phyloP scores from a whole-genome alignment of 2,329 filamentous ascomycete genomes.

The Rachicladosporium sp. region DNA sequence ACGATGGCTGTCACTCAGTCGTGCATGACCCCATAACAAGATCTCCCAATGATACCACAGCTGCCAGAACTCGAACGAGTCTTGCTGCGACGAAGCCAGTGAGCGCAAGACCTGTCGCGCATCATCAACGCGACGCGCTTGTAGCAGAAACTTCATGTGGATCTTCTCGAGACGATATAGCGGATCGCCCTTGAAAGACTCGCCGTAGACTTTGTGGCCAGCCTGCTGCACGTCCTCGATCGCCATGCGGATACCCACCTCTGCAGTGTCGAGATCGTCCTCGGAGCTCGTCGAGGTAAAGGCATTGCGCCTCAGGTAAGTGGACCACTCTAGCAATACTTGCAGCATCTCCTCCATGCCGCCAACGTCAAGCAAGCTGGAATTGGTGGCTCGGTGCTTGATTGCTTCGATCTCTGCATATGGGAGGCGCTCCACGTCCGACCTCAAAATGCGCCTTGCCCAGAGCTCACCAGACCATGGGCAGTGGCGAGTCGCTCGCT shows the following conservation, averaged over 20 bases:
- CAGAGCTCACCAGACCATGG: conserved; percentile 86
- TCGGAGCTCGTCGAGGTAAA: conserved; percentile 66
- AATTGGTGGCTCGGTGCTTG: conserved; percentile 84
- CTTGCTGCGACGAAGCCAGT: conserved; percentile 54
- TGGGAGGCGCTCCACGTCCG: conserved; percentile 62
- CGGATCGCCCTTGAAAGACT: conserved; percentile 73
- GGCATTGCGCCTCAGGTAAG: conserved; percentile 76
- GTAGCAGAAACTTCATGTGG: conserved; percentile 79
- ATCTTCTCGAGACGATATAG: conserved; percentile 82
- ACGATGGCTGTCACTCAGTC: conserved; percentile 37
- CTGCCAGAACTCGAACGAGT: conserved; percentile 88
- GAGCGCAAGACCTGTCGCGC: conserved; percentile 65
- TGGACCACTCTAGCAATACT: conserved; percentile 89
- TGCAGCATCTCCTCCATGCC: conserved; percentile 82
- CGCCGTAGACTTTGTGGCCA: conserved; percentile 64
- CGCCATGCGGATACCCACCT: conserved; percentile 75
- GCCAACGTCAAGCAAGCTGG: conserved; percentile 69
- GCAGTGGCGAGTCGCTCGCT: conserved; percentile 77
- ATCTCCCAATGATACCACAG: conserved; percentile 90
- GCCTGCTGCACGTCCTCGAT: conserved; percentile 72
- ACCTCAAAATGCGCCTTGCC: conserved; percentile 76
- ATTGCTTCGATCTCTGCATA: conserved; percentile 77
- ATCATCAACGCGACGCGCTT: conserved; percentile 63
- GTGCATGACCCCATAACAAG: conserved; percentile 50
- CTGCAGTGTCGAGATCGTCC: conserved; percentile 69